Evolutionary conservation across 1,139 yeast species (phyloP).

Genomic region (Kurtzmaniella natalensis): DNA sequence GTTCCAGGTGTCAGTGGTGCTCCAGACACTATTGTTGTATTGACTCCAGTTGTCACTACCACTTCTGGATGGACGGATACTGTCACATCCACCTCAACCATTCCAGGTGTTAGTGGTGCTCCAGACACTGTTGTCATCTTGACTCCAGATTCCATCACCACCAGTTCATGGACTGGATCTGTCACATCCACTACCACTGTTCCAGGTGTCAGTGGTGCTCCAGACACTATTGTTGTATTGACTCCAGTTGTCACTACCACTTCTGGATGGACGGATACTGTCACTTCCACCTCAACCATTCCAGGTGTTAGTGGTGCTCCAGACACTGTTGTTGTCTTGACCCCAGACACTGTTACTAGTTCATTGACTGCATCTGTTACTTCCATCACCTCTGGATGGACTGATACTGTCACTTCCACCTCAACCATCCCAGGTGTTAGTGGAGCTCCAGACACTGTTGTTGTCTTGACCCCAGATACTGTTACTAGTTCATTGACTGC

Average conservation of each 20-base stretch:
- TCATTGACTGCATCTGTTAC: background rate
- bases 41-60: background rate
- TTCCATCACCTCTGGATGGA: slow-evolving; percentile 2
- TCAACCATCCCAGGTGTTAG: background rate
- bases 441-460: background rate
- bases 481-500: too few species aligned
- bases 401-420: background rate
- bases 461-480: background rate
- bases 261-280: background rate
- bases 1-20: background rate
- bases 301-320: slow-evolving; percentile 1
- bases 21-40: background rate
- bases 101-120: background rate
- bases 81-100: background rate
- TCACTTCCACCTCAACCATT: background rate
- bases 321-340: background rate
- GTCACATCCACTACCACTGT: background rate
- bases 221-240: background rate
- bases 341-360: background rate
- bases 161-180: slow-evolving; percentile 1
- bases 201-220: background rate
- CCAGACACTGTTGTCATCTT: background rate
- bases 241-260: background rate
- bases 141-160: background rate
- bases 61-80: background rate